Evolutionary conservation across 352 stramenopile species (phyloP), one percentile per base, ranked within the genome.

Genomic region (Phytophthora cryptogea): DNA sequence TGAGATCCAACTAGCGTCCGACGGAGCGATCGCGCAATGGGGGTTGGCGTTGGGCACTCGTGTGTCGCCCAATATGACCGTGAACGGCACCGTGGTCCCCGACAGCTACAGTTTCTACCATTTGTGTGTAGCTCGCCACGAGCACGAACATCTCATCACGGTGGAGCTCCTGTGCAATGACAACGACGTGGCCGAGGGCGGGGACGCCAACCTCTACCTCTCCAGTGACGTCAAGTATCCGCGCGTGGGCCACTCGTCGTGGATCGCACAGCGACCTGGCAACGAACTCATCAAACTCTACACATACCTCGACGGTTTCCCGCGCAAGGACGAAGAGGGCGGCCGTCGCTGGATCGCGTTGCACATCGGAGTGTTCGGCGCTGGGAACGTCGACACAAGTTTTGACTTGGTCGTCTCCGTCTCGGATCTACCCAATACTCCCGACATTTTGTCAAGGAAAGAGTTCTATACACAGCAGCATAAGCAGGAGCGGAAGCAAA

Each of bases 301-400:
- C 53, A 94, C 85, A 47, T 94, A 92, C 45, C 59, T 94, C 10
- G 83, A 91, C 30, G 85, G 84, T 8, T 94, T 92, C 51, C 80
- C 82, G 8, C 82, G 84, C 39, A 78, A 77, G 36, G 52, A 55
- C 27, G 72, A 88, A 27, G 47, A 57, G 0, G 67, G 59, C 14
- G 65, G 54, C 8, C 77, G 70, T 54, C 77, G 74, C 10, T 82
- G 77, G 61, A 78, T 92, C 37, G 48, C 85, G 28, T 62, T 94
- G 14, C 84, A 94, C 61, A 87, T 94, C 16, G 83, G 79, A 1
- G 81, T 94, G 1, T 67, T 78, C 10, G 85, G 85, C 5, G 51
- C 78, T 27, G 66, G 72, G 4, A 56, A 72, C 8, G 41, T 62
- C 4, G 23, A 27, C 8, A 66, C 66, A 2, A 65, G 36, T 35